These are phyloP conservation scores for Colletotrichum euphorbiae DNA, from an alignment of 2,329 filamentous ascomycete species.

Conservation along the genomic window DNA sequence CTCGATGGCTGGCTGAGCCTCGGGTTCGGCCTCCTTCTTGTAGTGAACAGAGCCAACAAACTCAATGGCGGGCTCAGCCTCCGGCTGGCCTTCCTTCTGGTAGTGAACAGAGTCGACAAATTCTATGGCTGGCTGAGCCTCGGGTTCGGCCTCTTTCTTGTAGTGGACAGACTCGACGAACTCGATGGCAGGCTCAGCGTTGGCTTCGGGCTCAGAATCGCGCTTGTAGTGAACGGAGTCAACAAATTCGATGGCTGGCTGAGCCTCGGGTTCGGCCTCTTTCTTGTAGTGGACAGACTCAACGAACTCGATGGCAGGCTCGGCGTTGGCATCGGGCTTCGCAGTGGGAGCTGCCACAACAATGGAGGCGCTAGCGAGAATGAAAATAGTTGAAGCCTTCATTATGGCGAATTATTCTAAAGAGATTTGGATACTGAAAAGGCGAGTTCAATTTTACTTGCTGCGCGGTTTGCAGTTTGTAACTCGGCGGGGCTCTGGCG, in stretches of 20 bases:
- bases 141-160: slow-evolving; percentile 6
- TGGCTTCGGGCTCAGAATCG: slow-evolving; percentile 8
- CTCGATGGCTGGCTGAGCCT: slow-evolving; percentile 5
- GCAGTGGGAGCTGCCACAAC: slow-evolving; percentile 6
- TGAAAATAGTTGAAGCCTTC: not conserved
- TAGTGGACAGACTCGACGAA: slow-evolving; percentile 23
- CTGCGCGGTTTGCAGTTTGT: too few relatives aligned
- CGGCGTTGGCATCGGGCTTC: not conserved
- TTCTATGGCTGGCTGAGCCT: slow-evolving; percentile 8
- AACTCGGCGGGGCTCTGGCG: too few relatives aligned
- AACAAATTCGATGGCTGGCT: slow-evolving; percentile 18
- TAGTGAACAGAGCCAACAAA: slow-evolving; percentile 4
- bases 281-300: slow-evolving; percentile 27
- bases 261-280: slow-evolving; percentile 11
- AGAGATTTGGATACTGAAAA: too few relatives aligned
- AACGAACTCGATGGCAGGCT: slow-evolving; percentile 9
- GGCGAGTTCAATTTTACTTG: too few relatives aligned
- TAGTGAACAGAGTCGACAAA: slow-evolving; percentile 20
- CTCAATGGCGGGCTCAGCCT: slow-evolving; percentile 11
- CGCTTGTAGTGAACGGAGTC: slow-evolving; percentile 24
- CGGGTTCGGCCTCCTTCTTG: slow-evolving; percentile 1
- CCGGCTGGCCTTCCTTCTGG: slow-evolving; percentile 14
- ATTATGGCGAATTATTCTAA: not conserved
- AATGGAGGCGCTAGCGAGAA: slow-evolving; percentile 9
- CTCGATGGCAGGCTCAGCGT: slow-evolving; percentile 9